Base-by-base conservation (phyloP, 2,329 filamentous ascomycete species). In the Dactylonectria estremocensis region DNA sequence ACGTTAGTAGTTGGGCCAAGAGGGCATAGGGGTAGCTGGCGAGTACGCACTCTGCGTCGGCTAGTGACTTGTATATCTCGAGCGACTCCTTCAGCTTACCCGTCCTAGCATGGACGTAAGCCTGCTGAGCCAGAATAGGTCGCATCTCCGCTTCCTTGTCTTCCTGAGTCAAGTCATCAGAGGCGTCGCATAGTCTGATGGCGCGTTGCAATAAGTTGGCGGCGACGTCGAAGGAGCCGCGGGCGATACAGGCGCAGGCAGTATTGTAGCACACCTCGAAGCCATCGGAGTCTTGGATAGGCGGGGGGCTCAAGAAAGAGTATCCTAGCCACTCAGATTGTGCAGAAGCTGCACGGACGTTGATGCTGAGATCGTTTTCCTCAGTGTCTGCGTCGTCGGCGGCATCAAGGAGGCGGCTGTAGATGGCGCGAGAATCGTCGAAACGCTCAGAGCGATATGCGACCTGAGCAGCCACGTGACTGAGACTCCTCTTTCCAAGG, bases 181-280 rank as follows among this genome's bases (percentile, higher is more conserved):
- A 87, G 5, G 88, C 88, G 77, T 92, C 90, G 77, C 93, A 96
- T 20, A 95, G 83, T 72, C 91, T 88, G 72, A 87, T 88, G 2
- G 94, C 91, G 61, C 91, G 87, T 80, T 91, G 92, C 67, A 96
- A 82, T 64, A 95, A 84, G 24, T 91, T 83, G 22, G 89, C 86
- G 1, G 90, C 93, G 71, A 90, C 87, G 5, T 82, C 85, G 43
- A 93, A 83, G 72, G 93, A 91, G 8, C 90, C 91, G 53, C 89
- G 85, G 14, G 92, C 92, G 74, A 96, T 90, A 78, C 89, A 90
- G 20, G 87, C 87, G 78, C 93, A 95, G 9, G 93, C 93, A 24
- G 90, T 88, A 79, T 97, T 97, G 82, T 93, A 97, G 11, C 92
- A 91, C 28, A 92, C 91, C 82, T 96, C 94, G 73, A 96, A 96